These are phyloP conservation scores for Colletotrichum paranaense DNA, from an alignment of 2,329 filamentous ascomycete genomes.

Conservation along the genomic window DNA sequence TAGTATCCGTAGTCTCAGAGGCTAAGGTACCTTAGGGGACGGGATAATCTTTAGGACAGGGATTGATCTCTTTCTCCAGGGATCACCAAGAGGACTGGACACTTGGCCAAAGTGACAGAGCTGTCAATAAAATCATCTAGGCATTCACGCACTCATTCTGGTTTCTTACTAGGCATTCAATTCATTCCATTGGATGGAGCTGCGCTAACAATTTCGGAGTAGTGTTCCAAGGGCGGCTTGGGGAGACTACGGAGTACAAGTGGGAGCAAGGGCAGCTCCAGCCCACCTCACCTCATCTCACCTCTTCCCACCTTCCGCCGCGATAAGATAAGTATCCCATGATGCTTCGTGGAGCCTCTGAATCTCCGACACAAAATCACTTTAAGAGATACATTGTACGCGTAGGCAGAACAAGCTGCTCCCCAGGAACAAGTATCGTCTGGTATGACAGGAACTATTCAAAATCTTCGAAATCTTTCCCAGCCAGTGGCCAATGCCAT, in stretches of 20 bases:
- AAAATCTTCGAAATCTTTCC: not conserved
- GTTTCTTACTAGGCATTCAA: not conserved
- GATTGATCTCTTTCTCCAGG: not conserved
- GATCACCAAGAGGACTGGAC: conserved; percentile 11
- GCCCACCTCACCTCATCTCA: conserved; percentile 15
- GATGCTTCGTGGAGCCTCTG: not conserved
- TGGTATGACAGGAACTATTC: not conserved
- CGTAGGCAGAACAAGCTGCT: not conserved
- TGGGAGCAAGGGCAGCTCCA: conserved; percentile 10
- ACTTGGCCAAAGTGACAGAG: conserved; percentile 29
- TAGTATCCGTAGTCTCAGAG: not conserved
- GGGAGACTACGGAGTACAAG: not conserved
- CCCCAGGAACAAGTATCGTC: not conserved
- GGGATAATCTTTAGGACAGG: conserved; percentile 11
- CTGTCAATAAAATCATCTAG: not conserved
- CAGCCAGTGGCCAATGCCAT: not conserved
- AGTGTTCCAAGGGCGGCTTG: not conserved
- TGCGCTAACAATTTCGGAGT: conserved; percentile 11
- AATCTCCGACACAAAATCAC: not conserved
- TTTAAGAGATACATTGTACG: conserved; percentile 14
- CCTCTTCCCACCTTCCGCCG: not conserved
- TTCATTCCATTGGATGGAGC: conserved; percentile 8
- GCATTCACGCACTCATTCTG: not conserved
- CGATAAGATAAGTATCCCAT: conserved; percentile 29
- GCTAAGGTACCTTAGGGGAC: not conserved